phyloP scores from a whole-genome alignment of 768 basidiomycete species.

The Naematelia aurantialba region DNA sequence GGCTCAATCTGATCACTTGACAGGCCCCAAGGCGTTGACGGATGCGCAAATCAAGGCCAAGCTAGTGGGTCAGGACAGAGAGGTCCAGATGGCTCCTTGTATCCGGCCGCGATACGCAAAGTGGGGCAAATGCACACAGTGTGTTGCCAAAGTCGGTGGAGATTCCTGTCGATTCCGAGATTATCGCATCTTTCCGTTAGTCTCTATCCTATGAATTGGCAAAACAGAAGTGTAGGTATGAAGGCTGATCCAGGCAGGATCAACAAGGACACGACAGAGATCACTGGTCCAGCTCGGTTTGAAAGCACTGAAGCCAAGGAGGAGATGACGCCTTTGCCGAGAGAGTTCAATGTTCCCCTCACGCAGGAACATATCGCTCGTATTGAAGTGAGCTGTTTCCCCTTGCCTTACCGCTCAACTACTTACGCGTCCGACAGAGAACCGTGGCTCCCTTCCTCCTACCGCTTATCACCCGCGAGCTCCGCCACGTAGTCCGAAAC shows the following conservation, averaged over 20 bases:
- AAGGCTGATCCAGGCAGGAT: constrained; percentile 25
- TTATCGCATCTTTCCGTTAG: constrained; percentile 39
- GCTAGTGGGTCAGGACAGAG: constrained; percentile 26
- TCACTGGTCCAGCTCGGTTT: constrained; percentile 35
- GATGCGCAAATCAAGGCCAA: constrained; percentile 22
- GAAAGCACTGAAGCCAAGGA: constrained; percentile 28
- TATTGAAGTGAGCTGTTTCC: constrained; percentile 31
- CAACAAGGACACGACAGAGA: constrained; percentile 31
- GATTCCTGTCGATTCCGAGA: constrained; percentile 42
- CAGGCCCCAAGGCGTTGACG: constrained; percentile 18
- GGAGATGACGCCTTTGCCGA: constrained; percentile 30
- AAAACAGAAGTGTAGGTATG: too few species aligned
- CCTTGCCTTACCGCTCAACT: neutral
- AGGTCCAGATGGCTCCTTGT: constrained; percentile 33
- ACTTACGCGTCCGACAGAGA: constrained; percentile 13
- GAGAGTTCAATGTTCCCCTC: constrained; percentile 31
- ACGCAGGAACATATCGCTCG: constrained; percentile 22
- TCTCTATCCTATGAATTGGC: too few species aligned
- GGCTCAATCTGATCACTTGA: neutral
- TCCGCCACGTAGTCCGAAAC: constrained; percentile 33
- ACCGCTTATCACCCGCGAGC: constrained; percentile 40
- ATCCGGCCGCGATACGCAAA: constrained; percentile 29
- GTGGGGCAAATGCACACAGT: constrained; percentile 43
- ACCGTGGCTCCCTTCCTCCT: constrained; percentile 40
- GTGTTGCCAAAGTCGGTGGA: constrained; percentile 33